phyloP scores from a whole-genome alignment of 257 asterid species.

The Apocynum venetum region DNA sequence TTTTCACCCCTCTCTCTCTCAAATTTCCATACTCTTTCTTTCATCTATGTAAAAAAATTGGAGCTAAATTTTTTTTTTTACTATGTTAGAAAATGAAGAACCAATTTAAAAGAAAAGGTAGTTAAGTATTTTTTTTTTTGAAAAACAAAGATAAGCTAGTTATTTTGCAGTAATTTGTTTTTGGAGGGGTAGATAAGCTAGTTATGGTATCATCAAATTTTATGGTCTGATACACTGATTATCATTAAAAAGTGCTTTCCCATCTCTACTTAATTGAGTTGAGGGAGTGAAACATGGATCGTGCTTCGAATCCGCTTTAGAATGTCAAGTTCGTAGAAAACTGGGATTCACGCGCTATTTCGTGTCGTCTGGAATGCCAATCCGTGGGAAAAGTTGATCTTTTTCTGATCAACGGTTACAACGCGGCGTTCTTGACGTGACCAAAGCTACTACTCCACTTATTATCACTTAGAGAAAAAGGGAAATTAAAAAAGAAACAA shows the following conservation, averaged over 20 bases:
- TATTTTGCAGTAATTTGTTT: too few relatives aligned
- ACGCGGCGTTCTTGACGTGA: constrained; percentile 8
- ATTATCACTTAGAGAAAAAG: not conserved
- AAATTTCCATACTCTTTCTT: too few relatives aligned
- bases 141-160: too few relatives aligned
- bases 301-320: not conserved
- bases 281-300: not conserved
- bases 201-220: not conserved
- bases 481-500: not conserved
- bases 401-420: constrained; percentile 10
- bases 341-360: constrained; percentile 8
- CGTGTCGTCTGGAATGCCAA: not conserved
- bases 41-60: too few relatives aligned
- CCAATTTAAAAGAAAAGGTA: too few relatives aligned
- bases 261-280: not conserved
- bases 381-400: not conserved
- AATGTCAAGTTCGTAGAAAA: not conserved
- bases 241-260: not conserved
- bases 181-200: not conserved
- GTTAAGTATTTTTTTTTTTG: too few relatives aligned
- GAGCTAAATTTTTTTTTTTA: too few relatives aligned
- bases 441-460: too few relatives aligned
- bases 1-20: too few relatives aligned
- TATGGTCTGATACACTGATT: not conserved
- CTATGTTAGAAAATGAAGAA: too few relatives aligned